phyloP scores from a whole-genome alignment of 495 filamentous ascomycete species.

The Hyaloscypha bicolor region DNA sequence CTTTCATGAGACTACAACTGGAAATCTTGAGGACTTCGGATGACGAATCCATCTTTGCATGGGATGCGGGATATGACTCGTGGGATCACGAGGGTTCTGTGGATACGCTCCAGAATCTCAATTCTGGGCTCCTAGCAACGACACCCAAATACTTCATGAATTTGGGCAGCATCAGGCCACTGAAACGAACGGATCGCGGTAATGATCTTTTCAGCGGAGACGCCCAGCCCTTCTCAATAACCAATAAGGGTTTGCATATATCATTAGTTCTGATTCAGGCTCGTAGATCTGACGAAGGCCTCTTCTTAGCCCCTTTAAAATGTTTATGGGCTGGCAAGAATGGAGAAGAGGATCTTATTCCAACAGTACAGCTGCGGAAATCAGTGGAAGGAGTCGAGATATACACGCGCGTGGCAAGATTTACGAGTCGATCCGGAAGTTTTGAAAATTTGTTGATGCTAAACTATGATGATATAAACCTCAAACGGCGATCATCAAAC shows the following conservation, averaged over 20 bases:
- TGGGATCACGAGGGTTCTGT: neutral
- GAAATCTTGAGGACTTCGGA: constrained; percentile 35
- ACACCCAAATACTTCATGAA: neutral
- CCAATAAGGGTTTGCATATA: constrained; percentile 1
- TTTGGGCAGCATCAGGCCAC: neutral
- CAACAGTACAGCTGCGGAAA: neutral
- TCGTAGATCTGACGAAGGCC: neutral
- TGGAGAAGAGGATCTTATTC: neutral
- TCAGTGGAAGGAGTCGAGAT: neutral
- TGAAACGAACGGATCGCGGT: neutral
- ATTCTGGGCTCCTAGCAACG: neutral
- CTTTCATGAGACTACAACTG: constrained; percentile 35
- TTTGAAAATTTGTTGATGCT: no score
- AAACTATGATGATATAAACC: neutral
- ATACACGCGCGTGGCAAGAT: neutral
- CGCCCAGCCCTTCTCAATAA: neutral
- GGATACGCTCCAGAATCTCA: no score
- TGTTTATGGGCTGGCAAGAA: neutral
- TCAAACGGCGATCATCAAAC: neutral
- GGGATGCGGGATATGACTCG: constrained; percentile 6
- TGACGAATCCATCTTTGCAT: constrained; percentile 36
- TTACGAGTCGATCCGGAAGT: no score
- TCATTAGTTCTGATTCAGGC: neutral
- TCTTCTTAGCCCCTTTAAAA: neutral
- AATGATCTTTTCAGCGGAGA: neutral